Base-by-base conservation (phyloP, 306 rosid species). In the Prinsepia uniflora region DNA sequence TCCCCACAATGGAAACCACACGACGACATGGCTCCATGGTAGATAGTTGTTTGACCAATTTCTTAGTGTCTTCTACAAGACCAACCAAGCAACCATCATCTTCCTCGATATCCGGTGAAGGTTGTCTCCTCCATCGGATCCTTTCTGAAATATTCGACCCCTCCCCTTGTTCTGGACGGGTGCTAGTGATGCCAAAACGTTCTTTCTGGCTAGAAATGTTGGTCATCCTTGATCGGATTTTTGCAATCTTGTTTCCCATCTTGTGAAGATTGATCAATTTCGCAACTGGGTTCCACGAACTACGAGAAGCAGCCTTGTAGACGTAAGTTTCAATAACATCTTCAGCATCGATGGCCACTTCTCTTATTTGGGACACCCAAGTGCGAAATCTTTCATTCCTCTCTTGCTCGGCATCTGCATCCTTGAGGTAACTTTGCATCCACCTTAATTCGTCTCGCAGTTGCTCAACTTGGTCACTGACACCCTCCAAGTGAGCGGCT, bases 371-470 rank as follows among this genome's bases (percentile, higher is more conserved):
- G 0, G 82, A 79, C 15, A 86, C 81, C 84, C 80, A 81, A 46
- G 48, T 15, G 58, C 84, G 75, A 63, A 83, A 68, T 8, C 74
- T 73, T 3, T 79, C 79, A 79, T 49, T 82, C 15, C 63, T 72
- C 36, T 76, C 82, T 58, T 83, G 84, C 62, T 78, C 80, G 0
- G 87, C 78, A 40, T 83, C 82, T 4, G 87, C 87, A 6, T 86
- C 85, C 70, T 66, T 63, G 13, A 86, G 71, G 39, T 83, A 81
- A 52, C 68, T 63, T 63, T 86, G 81, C 80, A 83, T 83, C 71
- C 81, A 74, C 13, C 43, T 54, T 19, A 83, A 40, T 34, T 83
- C 77, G 17, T 63, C 61, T 69, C 76, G 72, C 30, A 86, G 65
- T 13, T 8, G 11, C 72, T 75, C 85, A 0, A 83, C 77, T 49